These are phyloP conservation scores for Malus hybrid DNA, from an alignment of 331 rosid genomes.

Conservation along the genomic window DNA sequence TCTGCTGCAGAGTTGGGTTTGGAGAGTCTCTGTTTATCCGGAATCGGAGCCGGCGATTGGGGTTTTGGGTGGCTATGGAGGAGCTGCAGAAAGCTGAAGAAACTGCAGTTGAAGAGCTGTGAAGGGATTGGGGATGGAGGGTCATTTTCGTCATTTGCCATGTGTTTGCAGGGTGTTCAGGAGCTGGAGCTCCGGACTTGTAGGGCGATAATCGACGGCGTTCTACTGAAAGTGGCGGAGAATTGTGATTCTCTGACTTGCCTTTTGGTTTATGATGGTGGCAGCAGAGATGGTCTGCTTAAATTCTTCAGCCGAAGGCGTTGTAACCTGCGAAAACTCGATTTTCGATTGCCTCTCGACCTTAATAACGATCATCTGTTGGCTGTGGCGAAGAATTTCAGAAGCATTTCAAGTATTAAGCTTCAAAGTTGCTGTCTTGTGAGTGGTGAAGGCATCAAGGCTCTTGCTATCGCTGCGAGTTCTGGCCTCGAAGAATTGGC, in stretches of 20 bases:
- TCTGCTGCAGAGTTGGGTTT: constrained; percentile 33
- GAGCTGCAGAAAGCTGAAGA: constrained; percentile 51
- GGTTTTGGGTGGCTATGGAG: constrained; percentile 71
- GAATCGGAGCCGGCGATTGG: constrained; percentile 51
- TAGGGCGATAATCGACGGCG: constrained; percentile 61
- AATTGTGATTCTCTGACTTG: constrained; percentile 47
- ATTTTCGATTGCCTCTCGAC: constrained; percentile 84
- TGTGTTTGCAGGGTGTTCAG: constrained; percentile 41
- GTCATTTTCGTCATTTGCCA: constrained; percentile 45
- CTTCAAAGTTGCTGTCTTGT: constrained; percentile 83
- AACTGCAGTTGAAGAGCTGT: constrained; percentile 47
- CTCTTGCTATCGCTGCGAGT: constrained; percentile 36
- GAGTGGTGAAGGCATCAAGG: constrained; percentile 69
- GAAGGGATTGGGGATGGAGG: constrained; percentile 71
- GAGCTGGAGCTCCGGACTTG: constrained; percentile 79
- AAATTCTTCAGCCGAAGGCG: constrained; percentile 37
- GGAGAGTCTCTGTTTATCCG: constrained; percentile 51
- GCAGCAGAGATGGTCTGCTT: constrained; percentile 61
- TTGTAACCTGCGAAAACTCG: constrained; percentile 38
- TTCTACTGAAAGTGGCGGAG: constrained; percentile 48
- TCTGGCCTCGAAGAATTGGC: constrained; percentile 68
- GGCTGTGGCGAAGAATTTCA: constrained; percentile 40
- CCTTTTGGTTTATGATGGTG: constrained; percentile 77
- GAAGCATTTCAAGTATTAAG: constrained; percentile 39
- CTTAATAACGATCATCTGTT: constrained; percentile 57